These are phyloP conservation scores for Chimonanthus praecox DNA, from an alignment of 164 flowering plant species.

Conservation along the genomic window DNA sequence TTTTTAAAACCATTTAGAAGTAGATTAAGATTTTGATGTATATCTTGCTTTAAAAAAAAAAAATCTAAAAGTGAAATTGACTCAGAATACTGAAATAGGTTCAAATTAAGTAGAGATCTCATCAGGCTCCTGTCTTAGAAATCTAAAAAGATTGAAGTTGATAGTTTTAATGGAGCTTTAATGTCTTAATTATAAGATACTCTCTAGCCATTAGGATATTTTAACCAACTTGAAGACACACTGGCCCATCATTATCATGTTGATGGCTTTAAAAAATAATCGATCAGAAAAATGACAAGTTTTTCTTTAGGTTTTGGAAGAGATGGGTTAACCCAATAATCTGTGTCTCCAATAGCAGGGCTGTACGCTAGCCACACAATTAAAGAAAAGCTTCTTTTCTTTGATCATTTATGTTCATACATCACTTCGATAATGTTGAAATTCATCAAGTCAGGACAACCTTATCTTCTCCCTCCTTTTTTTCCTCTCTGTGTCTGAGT, in stretches of 20 bases:
- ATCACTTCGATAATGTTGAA: neutral
- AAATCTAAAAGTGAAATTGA: too few species aligned
- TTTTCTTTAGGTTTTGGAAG: neutral
- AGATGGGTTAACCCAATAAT: neutral
- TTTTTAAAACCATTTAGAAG: too few species aligned
- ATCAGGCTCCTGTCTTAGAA: too few species aligned
- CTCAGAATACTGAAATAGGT: too few species aligned
- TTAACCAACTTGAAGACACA: neutral
- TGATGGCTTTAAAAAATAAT: neutral
- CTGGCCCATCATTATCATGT: neutral
- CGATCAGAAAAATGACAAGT: neutral
- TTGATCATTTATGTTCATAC: neutral
- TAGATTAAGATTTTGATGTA: too few species aligned
- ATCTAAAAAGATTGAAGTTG: too few species aligned
- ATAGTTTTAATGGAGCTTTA: neutral
- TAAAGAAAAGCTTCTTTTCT: neutral
- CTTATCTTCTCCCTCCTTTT: neutral
- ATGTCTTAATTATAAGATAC: neutral
- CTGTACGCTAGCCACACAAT: neutral
- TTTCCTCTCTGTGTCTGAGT: neutral
- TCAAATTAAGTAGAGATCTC: too few species aligned
- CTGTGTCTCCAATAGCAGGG: neutral
- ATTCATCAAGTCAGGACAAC: neutral
- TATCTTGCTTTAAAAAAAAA: too few species aligned
- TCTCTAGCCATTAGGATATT: neutral